Evolutionary conservation across 805 yeast species (phyloP).

Genomic region (Suhomyces faveliae): DNA sequence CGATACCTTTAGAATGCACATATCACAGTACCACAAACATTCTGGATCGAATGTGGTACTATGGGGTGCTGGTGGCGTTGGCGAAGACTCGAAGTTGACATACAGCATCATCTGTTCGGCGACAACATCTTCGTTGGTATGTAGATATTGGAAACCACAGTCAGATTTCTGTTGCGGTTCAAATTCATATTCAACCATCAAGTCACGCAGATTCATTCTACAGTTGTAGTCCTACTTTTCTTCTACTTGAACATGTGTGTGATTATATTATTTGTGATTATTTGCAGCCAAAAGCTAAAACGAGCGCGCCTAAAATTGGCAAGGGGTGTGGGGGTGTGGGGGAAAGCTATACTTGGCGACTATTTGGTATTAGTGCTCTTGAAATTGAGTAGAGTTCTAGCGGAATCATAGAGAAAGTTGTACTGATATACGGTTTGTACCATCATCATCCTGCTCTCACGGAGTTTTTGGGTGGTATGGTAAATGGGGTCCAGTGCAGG

Average conservation of each 20-base stretch:
- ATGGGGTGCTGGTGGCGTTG: too few relatives aligned
- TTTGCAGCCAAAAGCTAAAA: not conserved
- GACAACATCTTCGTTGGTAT: too few relatives aligned
- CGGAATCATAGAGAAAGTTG: slow-evolving; percentile 32
- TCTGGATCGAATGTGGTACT: not conserved
- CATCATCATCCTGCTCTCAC: slow-evolving; percentile 43
- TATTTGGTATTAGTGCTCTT: not conserved
- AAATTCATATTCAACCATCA: too few relatives aligned
- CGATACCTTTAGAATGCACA: not conserved
- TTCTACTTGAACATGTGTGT: too few relatives aligned
- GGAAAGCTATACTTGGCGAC: too few relatives aligned
- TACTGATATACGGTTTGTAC: slow-evolving; percentile 42
- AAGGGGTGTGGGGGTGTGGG: not conserved
- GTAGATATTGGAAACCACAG: too few relatives aligned
- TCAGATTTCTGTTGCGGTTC: too few relatives aligned
- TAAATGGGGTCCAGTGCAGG: slow-evolving; percentile 25
- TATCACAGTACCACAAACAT: not conserved
- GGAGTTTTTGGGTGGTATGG: slow-evolving; percentile 25
- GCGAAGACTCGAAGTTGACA: too few relatives aligned
- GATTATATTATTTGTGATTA: not conserved
- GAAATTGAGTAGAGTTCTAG: slow-evolving; percentile 6
- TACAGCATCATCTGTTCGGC: too few relatives aligned
- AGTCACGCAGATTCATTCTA: too few relatives aligned
- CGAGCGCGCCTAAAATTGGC: not conserved
- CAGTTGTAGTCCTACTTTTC: too few relatives aligned